A percentile compares a stretch with the other conserved stretches of the same genome.
These are phyloP conservation scores for Penicillium sumatraense DNA, from an alignment of 2,329 filamentous ascomycete species.

Conservation along the genomic window DNA sequence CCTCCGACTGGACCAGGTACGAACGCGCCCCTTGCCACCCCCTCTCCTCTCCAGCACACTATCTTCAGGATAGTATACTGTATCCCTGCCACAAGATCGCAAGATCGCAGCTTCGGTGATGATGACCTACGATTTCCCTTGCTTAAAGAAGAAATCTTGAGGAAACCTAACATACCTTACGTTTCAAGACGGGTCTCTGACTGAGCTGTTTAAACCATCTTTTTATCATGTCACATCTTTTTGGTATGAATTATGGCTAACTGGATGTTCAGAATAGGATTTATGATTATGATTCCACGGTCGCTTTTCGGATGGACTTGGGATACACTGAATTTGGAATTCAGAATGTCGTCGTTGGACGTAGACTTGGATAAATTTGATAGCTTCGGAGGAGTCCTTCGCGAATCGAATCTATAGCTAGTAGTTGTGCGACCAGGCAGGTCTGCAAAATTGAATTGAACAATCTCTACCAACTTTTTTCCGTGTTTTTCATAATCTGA, in stretches of 20 bases:
- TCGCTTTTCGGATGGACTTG: too few relatives aligned
- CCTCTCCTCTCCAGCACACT: background rate
- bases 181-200: conserved; percentile 32
- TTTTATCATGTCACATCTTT: background rate
- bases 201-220: conserved; percentile 13
- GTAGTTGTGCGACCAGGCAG: too few relatives aligned
- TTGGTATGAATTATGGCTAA: background rate
- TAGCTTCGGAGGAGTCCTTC: too few relatives aligned
- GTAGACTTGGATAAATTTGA: too few relatives aligned
- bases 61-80: too few relatives aligned
- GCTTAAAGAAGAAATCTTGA: conserved; percentile 16
- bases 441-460: too few relatives aligned
- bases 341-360: too few relatives aligned
- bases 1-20: conserved; percentile 21
- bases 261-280: background rate
- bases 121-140: conserved; percentile 19
- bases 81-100: background rate
- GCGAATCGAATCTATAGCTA: too few relatives aligned
- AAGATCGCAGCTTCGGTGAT: conserved; percentile 19
- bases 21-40: background rate
- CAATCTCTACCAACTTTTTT: too few relatives aligned
- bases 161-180: conserved; percentile 23
- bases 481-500: too few relatives aligned
- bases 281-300: too few relatives aligned
- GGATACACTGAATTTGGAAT: too few relatives aligned